Evolutionary conservation across 495 filamentous ascomycete species (phyloP), one percentile per base, ranked within the genome.

Genomic region (Aspergillus coremiiformis): DNA sequence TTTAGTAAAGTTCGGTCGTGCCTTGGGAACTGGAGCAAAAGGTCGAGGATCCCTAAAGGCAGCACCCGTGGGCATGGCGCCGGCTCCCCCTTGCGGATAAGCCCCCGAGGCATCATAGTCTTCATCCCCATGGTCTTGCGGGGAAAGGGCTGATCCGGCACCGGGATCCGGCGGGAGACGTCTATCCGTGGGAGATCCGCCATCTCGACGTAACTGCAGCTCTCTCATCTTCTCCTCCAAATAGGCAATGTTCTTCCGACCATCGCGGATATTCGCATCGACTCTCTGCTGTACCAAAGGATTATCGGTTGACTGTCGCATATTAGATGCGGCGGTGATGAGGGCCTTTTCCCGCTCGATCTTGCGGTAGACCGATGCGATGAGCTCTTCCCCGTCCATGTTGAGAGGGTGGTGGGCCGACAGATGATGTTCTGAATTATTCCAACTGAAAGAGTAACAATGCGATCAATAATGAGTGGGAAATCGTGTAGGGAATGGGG

Each of bases 271-370:
- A 72, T 95, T 87, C 47, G 82, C 84, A 55, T 97, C 92, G 59
- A 93, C 82, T 53, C 87, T 82, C 55, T 90, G 87, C 60, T 90
- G 87, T 52, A 97, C 90, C 49, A 82, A 73, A 49, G 87, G 85
- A 68, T 99, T 97, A 71, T 89, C 83, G 60, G 92, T 96, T 62
- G 91, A 89, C 73, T 89, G 87, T 76, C 90, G 85, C 88, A 99
- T 95, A 52, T 85, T 80, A 66, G 89, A 89, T 47, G 94, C 94
- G 58, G 88, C 90, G 69, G 88, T 85, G 78, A 99, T 93, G 58
- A 99, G 82, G 60, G 86, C 85, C 78, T 92, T 90, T 70, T 99
- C 94, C 68, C 93, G 82, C 78, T 96, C 90, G 72, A 97, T 96
- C 88, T 99, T 97, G 73, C 83, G 85, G 74, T 85, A 82, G 75